Conservation (phyloP, 139 green algal species). For the Closterium sp. region DNA sequence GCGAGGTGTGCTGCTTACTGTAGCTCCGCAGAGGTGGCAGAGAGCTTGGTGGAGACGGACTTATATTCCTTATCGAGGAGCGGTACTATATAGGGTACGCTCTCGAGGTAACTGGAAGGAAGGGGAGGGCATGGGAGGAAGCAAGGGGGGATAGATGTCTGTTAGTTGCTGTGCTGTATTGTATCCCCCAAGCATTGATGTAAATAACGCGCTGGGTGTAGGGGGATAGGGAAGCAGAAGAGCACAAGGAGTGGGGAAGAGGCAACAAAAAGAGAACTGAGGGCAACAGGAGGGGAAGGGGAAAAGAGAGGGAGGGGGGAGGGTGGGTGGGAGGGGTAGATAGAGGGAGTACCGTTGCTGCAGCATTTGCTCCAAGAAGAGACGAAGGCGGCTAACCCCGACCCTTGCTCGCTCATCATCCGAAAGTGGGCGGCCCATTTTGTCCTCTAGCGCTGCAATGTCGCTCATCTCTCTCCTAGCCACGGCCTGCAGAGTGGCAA, state of each 20-base stretch:
- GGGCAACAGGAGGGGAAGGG: neutral
- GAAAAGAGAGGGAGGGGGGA: neutral
- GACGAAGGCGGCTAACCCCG: conserved; percentile 77
- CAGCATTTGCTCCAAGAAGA: conserved; percentile 89
- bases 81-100: conserved; percentile 88
- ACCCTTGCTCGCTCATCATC: conserved; percentile 70
- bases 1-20: neutral
- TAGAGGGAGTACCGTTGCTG: conserved; percentile 47
- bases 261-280: neutral
- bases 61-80: conserved; percentile 86
- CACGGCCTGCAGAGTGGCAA: conserved; percentile 60
- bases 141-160: neutral
- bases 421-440: conserved; percentile 65
- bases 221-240: neutral
- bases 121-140: neutral
- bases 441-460: conserved; percentile 64
- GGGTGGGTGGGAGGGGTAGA: neutral
- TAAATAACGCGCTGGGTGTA: neutral
- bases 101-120: conserved; percentile 78
- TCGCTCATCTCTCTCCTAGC: conserved; percentile 72
- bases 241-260: neutral
- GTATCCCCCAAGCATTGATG: neutral
- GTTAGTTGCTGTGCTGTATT: no score
- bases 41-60: conserved; percentile 54
- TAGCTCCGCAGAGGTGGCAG: conserved; percentile 35